A percentile compares a stretch with the other conserved stretches of the same genome.
Conservation (phyloP, 2,329 filamentous ascomycete genomes). For the Talaromyces piceae region DNA sequence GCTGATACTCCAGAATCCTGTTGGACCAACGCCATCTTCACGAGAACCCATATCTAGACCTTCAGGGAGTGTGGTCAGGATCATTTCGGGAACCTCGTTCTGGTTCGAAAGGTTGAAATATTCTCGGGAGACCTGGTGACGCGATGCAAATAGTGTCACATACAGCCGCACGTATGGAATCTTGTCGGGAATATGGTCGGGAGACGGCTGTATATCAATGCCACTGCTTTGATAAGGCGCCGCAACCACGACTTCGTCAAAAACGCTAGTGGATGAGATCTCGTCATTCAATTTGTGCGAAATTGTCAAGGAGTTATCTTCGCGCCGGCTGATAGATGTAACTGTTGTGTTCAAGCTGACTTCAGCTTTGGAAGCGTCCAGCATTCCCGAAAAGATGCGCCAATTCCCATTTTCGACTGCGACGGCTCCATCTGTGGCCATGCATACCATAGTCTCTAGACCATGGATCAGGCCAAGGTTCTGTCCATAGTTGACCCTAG, state of each 20-base stretch:
- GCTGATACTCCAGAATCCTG: slow-evolving; percentile 81
- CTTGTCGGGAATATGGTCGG: slow-evolving; percentile 53
- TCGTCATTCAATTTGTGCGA: slow-evolving; percentile 22
- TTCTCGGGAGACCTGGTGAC: slow-evolving; percentile 59
- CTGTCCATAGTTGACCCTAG: slow-evolving; percentile 89
- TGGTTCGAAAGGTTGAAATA: slow-evolving; percentile 61
- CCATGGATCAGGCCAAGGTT: slow-evolving; percentile 83
- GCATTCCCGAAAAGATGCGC: slow-evolving; percentile 84
- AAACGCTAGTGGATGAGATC: slow-evolving; percentile 32
- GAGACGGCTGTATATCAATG: slow-evolving; percentile 47
- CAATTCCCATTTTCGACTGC: slow-evolving; percentile 81
- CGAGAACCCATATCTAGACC: slow-evolving; percentile 35
- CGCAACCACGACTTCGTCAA: slow-evolving; percentile 77
- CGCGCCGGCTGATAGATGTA: slow-evolving; percentile 44
- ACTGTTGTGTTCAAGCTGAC: slow-evolving; percentile 63
- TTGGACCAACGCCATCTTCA: slow-evolving; percentile 56
- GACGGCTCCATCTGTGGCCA: slow-evolving; percentile 79
- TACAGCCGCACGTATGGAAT: slow-evolving; percentile 84
- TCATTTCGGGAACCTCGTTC: slow-evolving; percentile 56
- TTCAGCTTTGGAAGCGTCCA: slow-evolving; percentile 54
- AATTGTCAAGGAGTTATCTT: slow-evolving; percentile 39
- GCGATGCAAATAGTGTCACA: slow-evolving; percentile 81
- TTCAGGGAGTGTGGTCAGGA: slow-evolving; percentile 73
- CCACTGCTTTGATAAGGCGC: slow-evolving; percentile 73
- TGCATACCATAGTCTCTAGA: slow-evolving; percentile 82